Evolutionary conservation across 495 filamentous ascomycete species (phyloP), one percentile per base, ranked within the genome.

Genomic region (Durotheca rogersii): DNA sequence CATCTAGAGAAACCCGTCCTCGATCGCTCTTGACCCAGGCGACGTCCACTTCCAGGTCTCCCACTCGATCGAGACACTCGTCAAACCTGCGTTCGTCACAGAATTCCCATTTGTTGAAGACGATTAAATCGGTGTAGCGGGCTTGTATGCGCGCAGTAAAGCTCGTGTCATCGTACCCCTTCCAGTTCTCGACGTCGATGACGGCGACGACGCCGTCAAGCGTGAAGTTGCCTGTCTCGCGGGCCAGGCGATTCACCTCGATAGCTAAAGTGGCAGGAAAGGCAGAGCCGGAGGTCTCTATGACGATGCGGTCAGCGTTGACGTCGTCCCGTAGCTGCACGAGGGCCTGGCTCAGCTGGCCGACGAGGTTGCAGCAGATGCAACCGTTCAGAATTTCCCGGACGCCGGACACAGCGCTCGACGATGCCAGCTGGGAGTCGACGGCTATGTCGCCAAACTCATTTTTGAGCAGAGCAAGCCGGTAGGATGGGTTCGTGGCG

Each of bases 361-460:
- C 93, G 41, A 98, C 90, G 11, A 96, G 84, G 64, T 96, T 98
- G 72, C 93, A 98, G 77, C 93, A 98, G 63, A 98, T 96, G 69
- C 93, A 98, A 53, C 93, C 93, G 62, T 94, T 92, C 14, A 97
- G 83, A 2, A 98, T 75, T 64, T 98, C 93, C 58, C 84, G 83
- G 12, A 94, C 90, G 43, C 89, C 92, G n/a, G 86, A 81, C 60
- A 98, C 89, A 25, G 90, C 82, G 45, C 79, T 74, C 2, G 86
- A 83, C 0, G 86, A 76, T 33, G 93, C 90, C 12, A 97, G 81
- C 67, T 94, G 89, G 7, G 86, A 90, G 77, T 97, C 93, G 66
- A 97, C 77, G 18, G 89, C 90, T 12, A 98, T 68, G 67, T 97
- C 91, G 62, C 93, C 93, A 67, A 95, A 96, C 71, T 98, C 93